Percentiles rank a stretch among this genome's conserved stretches.
phyloP scores from a whole-genome alignment of 768 basidiomycete genomes.

The Strobilomyces echinocephalus region DNA sequence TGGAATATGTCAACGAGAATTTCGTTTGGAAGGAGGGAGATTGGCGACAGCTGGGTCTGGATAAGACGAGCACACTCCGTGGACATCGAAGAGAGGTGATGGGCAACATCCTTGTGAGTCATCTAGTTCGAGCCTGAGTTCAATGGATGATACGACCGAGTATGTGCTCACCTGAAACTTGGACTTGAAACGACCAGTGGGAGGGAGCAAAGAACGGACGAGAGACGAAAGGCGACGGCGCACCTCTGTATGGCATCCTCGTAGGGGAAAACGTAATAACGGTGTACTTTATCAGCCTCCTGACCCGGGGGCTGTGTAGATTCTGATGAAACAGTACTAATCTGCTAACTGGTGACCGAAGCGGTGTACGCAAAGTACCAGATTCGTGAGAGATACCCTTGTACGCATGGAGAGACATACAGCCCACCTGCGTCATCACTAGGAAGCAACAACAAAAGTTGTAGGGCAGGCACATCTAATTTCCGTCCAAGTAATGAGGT shows the following conservation, averaged over 20 bases:
- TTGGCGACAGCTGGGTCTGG: conserved; percentile 14
- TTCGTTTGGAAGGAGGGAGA: conserved; percentile 20
- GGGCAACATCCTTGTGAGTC: background rate
- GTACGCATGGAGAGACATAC: too few relatives aligned
- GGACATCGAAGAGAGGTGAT: background rate
- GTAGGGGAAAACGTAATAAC: conserved; percentile 1
- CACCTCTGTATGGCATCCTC: background rate
- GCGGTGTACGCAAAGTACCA: too few relatives aligned
- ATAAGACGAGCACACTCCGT: background rate
- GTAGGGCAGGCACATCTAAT: too few relatives aligned
- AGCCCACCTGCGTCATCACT: too few relatives aligned
- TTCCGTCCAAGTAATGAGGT: too few relatives aligned
- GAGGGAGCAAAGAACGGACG: background rate
- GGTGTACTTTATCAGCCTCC: background rate
- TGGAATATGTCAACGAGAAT: conserved; percentile 13
- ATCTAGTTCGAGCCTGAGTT: background rate
- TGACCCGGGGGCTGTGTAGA: too few relatives aligned
- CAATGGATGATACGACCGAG: too few relatives aligned
- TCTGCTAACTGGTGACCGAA: too few relatives aligned
- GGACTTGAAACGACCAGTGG: background rate
- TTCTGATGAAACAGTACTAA: too few relatives aligned
- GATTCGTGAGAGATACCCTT: too few relatives aligned
- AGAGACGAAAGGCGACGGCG: background rate
- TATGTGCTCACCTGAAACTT: background rate
- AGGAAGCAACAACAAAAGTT: too few relatives aligned